These are phyloP conservation scores for Rubus idaeus DNA, from an alignment of 306 rosid genomes.

Conservation along the genomic window DNA sequence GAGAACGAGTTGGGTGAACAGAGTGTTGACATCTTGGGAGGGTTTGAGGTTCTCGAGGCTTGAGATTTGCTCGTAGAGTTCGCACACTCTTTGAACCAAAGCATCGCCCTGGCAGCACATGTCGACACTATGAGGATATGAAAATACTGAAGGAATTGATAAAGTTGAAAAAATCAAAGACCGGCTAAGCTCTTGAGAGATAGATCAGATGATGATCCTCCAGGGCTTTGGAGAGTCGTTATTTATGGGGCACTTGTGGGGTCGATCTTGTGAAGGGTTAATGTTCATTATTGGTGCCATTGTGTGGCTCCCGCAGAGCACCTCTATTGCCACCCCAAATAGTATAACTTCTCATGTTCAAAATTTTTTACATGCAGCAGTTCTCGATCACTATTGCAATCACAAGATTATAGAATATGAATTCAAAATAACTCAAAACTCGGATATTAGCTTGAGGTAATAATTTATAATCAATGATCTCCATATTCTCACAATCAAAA, in stretches of 20 bases:
- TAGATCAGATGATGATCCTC: conserved; percentile 4
- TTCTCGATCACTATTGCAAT: too few species aligned
- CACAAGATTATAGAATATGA: too few species aligned
- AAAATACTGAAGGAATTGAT: background rate
- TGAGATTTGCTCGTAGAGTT: conserved; percentile 57
- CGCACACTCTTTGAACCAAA: conserved; percentile 47
- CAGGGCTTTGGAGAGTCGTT: background rate
- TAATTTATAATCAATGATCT: too few species aligned
- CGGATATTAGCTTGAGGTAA: background rate
- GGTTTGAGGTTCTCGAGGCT: conserved; percentile 69
- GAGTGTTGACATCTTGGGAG: conserved; percentile 74
- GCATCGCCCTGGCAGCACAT: conserved; percentile 67
- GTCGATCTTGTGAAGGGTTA: background rate
- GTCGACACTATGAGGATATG: conserved; percentile 62
- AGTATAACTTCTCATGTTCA: too few species aligned
- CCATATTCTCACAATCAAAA: too few species aligned
- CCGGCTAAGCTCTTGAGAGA: background rate
- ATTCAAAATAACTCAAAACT: too few species aligned
- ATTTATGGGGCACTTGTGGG: conserved; percentile 18
- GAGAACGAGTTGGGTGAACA: conserved; percentile 71
- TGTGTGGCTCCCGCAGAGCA: background rate
- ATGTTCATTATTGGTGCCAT: background rate
- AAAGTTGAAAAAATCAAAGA: background rate
- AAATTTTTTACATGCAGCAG: too few species aligned
- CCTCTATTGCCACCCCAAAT: background rate